Percentiles rank a stretch among this genome's conserved stretches.
Evolutionary conservation across 176 grass and related monocot genomes (phyloP).

Genomic region (Tuctoria greenei): DNA sequence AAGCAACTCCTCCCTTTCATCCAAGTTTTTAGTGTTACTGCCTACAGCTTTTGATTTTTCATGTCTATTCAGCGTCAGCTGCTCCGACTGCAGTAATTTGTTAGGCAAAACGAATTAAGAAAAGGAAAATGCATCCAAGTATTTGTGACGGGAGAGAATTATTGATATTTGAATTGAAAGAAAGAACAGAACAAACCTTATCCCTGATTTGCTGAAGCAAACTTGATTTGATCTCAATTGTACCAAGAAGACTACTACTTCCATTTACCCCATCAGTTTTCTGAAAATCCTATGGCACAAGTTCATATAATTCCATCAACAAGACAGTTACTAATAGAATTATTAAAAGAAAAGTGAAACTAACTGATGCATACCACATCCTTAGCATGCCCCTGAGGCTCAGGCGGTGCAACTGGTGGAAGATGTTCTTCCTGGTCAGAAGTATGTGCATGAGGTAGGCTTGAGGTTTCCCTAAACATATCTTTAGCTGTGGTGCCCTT

Average conservation of each 20-base stretch:
- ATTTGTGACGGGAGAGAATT: neutral
- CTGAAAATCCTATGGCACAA: slow-evolving; percentile 44
- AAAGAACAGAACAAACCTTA: slow-evolving; percentile 59
- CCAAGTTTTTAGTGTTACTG: slow-evolving; percentile 46
- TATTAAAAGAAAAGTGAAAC: slow-evolving; percentile 26
- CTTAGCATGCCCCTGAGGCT: slow-evolving; percentile 33
- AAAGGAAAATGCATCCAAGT: neutral
- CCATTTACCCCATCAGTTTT: slow-evolving; percentile 40
- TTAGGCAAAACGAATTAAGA: slow-evolving; percentile 31
- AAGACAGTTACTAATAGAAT: slow-evolving; percentile 1
- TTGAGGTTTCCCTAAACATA: slow-evolving; percentile 18
- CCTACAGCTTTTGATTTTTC: slow-evolving; percentile 52
- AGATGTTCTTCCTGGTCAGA: slow-evolving; percentile 37
- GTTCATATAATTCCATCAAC: slow-evolving; percentile 28
- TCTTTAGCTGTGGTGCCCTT: slow-evolving; percentile 29
- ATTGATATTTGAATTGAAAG: slow-evolving; percentile 8
- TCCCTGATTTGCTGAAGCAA: slow-evolving; percentile 85
- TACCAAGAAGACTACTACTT: slow-evolving; percentile 32
- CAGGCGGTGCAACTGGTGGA: slow-evolving; percentile 11
- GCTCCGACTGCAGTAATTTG: slow-evolving; percentile 50
- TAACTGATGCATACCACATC: slow-evolving; percentile 40
- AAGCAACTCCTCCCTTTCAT: slow-evolving; percentile 85
- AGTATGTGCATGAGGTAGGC: slow-evolving; percentile 37
- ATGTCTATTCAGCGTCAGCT: slow-evolving; percentile 62
- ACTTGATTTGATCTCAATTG: slow-evolving; percentile 49